phyloP scores from a whole-genome alignment of 306 rosid genomes.

The Cicer cuneatum region DNA sequence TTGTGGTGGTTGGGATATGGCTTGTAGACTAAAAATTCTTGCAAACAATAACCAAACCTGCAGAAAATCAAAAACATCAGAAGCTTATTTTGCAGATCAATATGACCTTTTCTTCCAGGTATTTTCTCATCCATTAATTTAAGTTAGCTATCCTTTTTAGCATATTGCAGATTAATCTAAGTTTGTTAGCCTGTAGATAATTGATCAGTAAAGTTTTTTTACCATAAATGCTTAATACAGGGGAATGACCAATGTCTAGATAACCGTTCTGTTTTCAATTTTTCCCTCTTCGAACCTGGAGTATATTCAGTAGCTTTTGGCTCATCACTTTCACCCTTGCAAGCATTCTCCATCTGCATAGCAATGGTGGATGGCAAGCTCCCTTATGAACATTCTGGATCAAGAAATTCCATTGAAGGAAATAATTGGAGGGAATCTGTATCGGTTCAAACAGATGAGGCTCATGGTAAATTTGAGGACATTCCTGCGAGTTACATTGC shows the following conservation, averaged over 20 bases:
- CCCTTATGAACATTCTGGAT: constrained; percentile 54
- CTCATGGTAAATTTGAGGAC: constrained; percentile 45
- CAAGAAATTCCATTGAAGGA: constrained; percentile 56
- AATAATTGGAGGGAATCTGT: constrained; percentile 46
- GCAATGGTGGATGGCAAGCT: constrained; percentile 76
- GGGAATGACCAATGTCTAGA: constrained; percentile 62
- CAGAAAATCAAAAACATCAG: constrained; percentile 53
- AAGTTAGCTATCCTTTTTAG: constrained; percentile 21
- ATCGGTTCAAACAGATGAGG: constrained; percentile 49
- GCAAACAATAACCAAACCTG: constrained; percentile 56
- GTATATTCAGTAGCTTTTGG: constrained; percentile 79
- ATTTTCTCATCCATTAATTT: constrained; percentile 37
- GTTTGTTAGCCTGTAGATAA: constrained; percentile 30
- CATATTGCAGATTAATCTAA: constrained; percentile 1
- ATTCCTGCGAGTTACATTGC: constrained; percentile 41
- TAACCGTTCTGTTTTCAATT: constrained; percentile 56
- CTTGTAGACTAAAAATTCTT: constrained; percentile 77
- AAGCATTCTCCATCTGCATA: constrained; percentile 90
- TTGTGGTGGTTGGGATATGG: constrained; percentile 99
- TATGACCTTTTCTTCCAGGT: constrained; percentile 84
- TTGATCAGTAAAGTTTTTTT: constrained; percentile 32
- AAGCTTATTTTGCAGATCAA: constrained; percentile 51
- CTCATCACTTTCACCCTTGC: constrained; percentile 73
- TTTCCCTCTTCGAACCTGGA: constrained; percentile 69
- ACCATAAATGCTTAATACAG: constrained; percentile 56